Evolutionary conservation across 1,139 yeast species (phyloP), one percentile per base, ranked within the genome.

Genomic region (Yamadazyma diospyri): DNA sequence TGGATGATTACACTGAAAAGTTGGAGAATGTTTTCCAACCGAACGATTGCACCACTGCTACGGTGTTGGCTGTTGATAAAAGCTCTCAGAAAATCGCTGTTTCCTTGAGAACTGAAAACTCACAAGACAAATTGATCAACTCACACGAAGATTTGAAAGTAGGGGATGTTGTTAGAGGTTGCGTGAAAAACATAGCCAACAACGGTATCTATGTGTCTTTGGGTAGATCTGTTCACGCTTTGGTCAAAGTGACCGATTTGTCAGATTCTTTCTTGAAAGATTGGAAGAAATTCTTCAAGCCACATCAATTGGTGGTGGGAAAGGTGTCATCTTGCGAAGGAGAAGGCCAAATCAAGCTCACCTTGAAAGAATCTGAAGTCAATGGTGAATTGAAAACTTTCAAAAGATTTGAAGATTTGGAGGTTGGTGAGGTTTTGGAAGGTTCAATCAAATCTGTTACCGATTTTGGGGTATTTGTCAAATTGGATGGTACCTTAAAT

Each of bases 381-480:
- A 74, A 74, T 41, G 94, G 95, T 32, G 81, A 79, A 21, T 57
- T 77, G 41, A 65, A 73, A 37, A 58, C 60, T 26, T 57, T 78
- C 51, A 81, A 76, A 57, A 65, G 63, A 29, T 78, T 82, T 44
- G 77, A 72, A 20, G 94, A 86, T 39, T 65, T 88, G 39, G 55
- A 71, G 37, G 78, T 70, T 30, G 95, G 87, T 32, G 85, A 82
- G 17, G 61, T 82, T 17, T 76, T 65, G 46, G 92, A 83, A 52
- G 98, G 97, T 53, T 64, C 79, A n/a, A 79, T 85, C 33, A 82
- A 78, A 52, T 75, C 75, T 39, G 86, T 82, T 13, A 80, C 89
- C 31, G 95, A 86, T 34, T 92, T 80, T 52, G 98, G 98, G 61
- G 95, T 88, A 4, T 89, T 92, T 53, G 83, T 92, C 30, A 78